A percentile compares a stretch with the other conserved stretches of the same genome.
These are phyloP conservation scores for Scedosporium aurantiacum DNA, from an alignment of 2,329 filamentous ascomycete genomes.

Conservation along the genomic window DNA sequence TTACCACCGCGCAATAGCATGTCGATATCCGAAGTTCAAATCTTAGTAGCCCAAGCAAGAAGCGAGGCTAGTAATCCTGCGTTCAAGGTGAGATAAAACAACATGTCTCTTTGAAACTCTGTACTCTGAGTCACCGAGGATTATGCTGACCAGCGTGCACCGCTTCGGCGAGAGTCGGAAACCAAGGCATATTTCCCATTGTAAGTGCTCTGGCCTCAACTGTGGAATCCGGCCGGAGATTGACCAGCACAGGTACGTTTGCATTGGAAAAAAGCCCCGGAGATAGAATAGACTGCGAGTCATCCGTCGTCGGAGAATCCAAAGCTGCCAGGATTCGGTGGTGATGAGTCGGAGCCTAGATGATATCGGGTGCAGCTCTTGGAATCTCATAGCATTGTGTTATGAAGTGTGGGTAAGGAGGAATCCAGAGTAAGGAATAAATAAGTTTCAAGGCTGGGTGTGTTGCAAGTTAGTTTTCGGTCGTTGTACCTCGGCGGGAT, in stretches of 20 bases:
- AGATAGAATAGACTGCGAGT: background rate
- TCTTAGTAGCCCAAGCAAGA: slow-evolving; percentile 44
- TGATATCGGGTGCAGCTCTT: too few species aligned
- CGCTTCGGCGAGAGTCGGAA: background rate
- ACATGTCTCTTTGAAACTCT: background rate
- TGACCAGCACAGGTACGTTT: slow-evolving; percentile 41
- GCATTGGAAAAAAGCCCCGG: slow-evolving; percentile 47
- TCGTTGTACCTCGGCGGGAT: too few species aligned
- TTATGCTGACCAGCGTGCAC: background rate
- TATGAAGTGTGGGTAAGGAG: too few species aligned
- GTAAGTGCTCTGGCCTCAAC: slow-evolving; percentile 27
- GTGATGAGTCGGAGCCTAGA: too few species aligned
- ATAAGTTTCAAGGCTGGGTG: too few species aligned
- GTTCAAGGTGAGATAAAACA: slow-evolving; percentile 37
- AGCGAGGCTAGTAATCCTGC: slow-evolving; percentile 39
- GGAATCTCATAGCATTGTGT: too few species aligned
- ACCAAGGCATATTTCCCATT: slow-evolving; percentile 49
- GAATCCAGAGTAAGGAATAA: too few species aligned
- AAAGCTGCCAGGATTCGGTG: too few species aligned
- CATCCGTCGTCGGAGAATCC: too few species aligned
- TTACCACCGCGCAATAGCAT: slow-evolving; percentile 29
- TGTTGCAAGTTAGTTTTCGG: too few species aligned
- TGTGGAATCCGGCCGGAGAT: background rate
- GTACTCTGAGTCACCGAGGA: background rate
- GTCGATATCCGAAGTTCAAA: slow-evolving; percentile 44